These are phyloP conservation scores for Pseudogymnoascus verrucosus DNA, from an alignment of 2,329 filamentous ascomycete species.

Conservation along the genomic window DNA sequence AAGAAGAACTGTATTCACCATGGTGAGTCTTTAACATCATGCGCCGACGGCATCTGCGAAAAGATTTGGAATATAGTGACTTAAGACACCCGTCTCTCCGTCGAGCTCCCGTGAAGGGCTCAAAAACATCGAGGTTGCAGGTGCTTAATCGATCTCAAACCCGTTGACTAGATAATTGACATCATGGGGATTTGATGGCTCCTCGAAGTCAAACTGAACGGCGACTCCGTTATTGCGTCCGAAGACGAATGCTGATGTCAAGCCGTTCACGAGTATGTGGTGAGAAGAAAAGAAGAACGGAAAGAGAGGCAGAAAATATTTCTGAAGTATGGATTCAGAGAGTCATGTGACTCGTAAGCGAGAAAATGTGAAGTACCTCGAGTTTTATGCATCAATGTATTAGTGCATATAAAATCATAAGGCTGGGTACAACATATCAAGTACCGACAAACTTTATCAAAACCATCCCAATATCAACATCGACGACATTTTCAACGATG, in stretches of 20 bases:
- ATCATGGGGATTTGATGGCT: constrained; percentile 8
- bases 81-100: constrained; percentile 1
- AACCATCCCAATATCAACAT: neutral
- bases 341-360: constrained; percentile 2
- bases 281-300: neutral
- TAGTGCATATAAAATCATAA: neutral
- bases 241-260: constrained; percentile 5
- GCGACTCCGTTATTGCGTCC: constrained; percentile 3
- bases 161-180: constrained; percentile 8
- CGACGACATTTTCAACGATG: neutral
- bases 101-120: constrained; percentile 1
- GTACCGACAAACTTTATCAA: neutral
- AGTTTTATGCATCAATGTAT: neutral
- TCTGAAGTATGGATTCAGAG: neutral
- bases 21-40: constrained; percentile 8
- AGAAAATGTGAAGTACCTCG: neutral
- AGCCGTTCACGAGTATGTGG: constrained; percentile 1
- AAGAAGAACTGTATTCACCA: constrained; percentile 6
- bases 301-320: neutral
- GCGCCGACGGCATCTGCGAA: constrained; percentile 5
- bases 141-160: constrained; percentile 6
- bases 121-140: constrained; percentile 5
- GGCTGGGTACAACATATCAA: neutral
- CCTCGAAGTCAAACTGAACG: constrained; percentile 7
- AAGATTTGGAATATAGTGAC: constrained; percentile 9